Conservation (phyloP, 2,329 filamentous ascomycete species). For the Aspergillus transmontanensis region DNA sequence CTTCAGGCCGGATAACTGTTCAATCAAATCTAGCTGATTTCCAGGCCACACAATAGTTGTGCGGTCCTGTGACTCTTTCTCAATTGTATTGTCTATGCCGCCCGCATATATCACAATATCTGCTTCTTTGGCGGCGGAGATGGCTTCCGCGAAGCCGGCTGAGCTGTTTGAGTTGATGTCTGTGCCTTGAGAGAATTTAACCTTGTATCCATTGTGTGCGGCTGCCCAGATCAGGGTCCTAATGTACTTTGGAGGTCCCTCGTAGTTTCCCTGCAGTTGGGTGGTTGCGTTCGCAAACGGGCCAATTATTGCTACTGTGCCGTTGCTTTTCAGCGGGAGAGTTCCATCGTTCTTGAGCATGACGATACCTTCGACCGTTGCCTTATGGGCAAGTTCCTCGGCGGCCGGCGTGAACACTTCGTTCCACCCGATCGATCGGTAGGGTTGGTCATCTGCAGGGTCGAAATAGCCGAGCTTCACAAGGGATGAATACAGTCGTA, state of each 20-base stretch:
- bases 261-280: slow-evolving; percentile 62
- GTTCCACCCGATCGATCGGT: too few species aligned
- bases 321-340: slow-evolving; percentile 44
- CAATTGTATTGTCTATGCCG: slow-evolving; percentile 36
- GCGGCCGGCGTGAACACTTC: slow-evolving; percentile 39
- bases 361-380: slow-evolving; percentile 47
- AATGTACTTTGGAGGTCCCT: slow-evolving; percentile 46
- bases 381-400: slow-evolving; percentile 55
- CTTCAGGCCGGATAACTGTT: slow-evolving; percentile 30
- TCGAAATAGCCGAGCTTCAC: too few species aligned
- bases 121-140: slow-evolving; percentile 30
- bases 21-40: slow-evolving; percentile 37
- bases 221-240: slow-evolving; percentile 47
- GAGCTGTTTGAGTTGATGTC: slow-evolving; percentile 23
- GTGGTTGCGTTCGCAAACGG: slow-evolving; percentile 58
- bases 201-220: slow-evolving; percentile 44
- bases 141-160: slow-evolving; percentile 27
- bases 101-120: slow-evolving; percentile 36
- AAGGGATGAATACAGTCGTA: too few species aligned
- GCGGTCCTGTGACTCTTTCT: slow-evolving; percentile 38
- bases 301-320: slow-evolving; percentile 54
- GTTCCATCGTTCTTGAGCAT: slow-evolving; percentile 54
- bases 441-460: too few species aligned
- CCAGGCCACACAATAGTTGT: slow-evolving; percentile 38
- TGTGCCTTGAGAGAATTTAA: slow-evolving; percentile 42